Conservation (phyloP, 441 rosid genomes). For the Omphalea diandra region DNA sequence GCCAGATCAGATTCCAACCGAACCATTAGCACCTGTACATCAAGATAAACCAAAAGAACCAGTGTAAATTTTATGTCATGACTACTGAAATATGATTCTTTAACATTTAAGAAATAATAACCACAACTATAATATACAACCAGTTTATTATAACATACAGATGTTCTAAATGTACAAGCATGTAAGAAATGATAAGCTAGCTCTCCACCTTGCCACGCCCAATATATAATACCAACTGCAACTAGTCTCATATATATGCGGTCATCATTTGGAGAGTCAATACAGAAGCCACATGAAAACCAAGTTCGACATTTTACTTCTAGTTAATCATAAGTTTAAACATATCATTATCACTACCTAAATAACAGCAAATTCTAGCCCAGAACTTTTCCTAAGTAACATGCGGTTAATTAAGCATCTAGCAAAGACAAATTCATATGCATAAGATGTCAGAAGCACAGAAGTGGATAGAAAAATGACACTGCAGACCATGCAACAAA, state of each 20-base stretch:
- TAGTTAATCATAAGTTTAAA: too few relatives aligned
- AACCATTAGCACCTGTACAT: conserved; percentile 72
- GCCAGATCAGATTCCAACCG: conserved; percentile 83
- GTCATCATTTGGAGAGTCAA: not conserved
- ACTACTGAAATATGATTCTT: not conserved
- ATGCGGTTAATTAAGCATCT: too few relatives aligned
- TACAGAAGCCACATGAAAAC: not conserved
- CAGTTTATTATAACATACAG: not conserved
- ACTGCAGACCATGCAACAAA: too few relatives aligned
- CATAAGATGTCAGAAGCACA: too few relatives aligned
- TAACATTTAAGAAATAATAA: not conserved
- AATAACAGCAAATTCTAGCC: not conserved
- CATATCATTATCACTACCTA: not conserved
- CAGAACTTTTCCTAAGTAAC: too few relatives aligned
- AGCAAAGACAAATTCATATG: too few relatives aligned
- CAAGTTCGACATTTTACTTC: too few relatives aligned
- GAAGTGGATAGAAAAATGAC: too few relatives aligned
- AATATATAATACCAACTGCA: not conserved
- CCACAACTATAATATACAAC: not conserved
- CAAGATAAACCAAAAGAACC: not conserved
- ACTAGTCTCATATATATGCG: not conserved
- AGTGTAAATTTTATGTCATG: not conserved
- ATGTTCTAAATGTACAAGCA: not conserved
- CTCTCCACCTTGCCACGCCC: not conserved
- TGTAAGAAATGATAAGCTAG: not conserved